Evolutionary conservation across 495 filamentous ascomycete species (phyloP).

Genomic region (Aspergillus panamensis): DNA sequence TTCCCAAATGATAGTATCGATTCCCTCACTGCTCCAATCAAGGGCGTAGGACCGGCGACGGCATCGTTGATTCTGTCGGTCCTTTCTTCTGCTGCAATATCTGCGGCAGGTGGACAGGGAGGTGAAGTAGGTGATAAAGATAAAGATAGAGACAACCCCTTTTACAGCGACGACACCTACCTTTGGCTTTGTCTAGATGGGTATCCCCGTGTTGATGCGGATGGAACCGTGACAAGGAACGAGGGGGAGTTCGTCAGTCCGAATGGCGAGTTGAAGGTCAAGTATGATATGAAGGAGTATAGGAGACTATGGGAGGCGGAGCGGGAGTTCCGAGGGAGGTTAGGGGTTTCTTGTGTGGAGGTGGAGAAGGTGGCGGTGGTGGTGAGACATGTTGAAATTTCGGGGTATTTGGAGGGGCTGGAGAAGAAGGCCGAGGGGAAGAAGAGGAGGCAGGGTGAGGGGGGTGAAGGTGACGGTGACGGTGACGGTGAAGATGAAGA

Average conservation of each 20-base stretch:
- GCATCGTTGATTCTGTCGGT: constrained; percentile 67
- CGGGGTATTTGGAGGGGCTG: constrained; percentile 18
- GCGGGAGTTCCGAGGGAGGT: constrained; percentile 39
- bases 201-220: constrained; percentile 15
- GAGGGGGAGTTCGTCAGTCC: constrained; percentile 34
- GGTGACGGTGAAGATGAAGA: constrained; percentile 5
- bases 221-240: neutral
- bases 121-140: constrained; percentile 6
- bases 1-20: constrained; percentile 47
- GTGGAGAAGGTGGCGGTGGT: constrained; percentile 70
- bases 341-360: constrained; percentile 54
- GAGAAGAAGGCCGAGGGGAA: neutral
- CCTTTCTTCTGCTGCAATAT: constrained; percentile 24
- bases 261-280: constrained; percentile 50
- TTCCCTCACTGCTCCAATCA: constrained; percentile 47
- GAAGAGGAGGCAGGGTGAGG: neutral
- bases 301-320: constrained; percentile 46
- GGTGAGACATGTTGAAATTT: constrained; percentile 33
- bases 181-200: constrained; percentile 55
- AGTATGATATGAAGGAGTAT: constrained; percentile 67
- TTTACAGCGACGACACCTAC: constrained; percentile 75
- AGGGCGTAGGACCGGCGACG: constrained; percentile 70
- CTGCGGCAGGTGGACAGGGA: constrained; percentile 24
- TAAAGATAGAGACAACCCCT: constrained; percentile 57
- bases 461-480: neutral